phyloP scores from a whole-genome alignment of 352 stramenopile species.

The Globisporangium nodosum region DNA sequence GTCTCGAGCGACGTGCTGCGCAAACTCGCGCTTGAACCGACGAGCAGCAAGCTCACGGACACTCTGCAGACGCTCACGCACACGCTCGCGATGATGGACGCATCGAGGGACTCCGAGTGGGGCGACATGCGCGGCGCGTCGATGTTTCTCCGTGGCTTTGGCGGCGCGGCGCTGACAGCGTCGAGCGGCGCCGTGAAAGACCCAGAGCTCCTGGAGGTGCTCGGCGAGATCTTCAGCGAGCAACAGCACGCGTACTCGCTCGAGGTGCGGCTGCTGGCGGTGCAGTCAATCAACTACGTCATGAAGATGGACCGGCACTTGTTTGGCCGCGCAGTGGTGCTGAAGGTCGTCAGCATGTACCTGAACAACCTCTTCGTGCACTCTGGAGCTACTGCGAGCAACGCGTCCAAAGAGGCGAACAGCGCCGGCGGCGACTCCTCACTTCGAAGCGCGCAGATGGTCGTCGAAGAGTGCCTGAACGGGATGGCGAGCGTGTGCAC shows the following conservation, averaged over 20 bases:
- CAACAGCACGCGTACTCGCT: conserved; percentile 26
- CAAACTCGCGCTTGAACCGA: conserved; percentile 44
- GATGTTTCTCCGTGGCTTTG: conserved; percentile 59
- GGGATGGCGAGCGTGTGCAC: conserved; percentile 64
- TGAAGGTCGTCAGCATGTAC: conserved; percentile 53
- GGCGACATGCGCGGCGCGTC: conserved; percentile 38
- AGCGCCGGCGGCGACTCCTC: neutral
- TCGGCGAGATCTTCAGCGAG: conserved; percentile 48
- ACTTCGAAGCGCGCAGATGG: conserved; percentile 42
- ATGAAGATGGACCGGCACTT: conserved; percentile 76
- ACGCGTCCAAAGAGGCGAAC: neutral
- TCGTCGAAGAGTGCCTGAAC: conserved; percentile 78
- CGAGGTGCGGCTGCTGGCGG: conserved; percentile 50
- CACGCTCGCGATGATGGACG: conserved; percentile 82
- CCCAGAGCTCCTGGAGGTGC: conserved; percentile 41
- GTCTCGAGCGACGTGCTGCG: conserved; percentile 60
- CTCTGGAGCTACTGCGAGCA: conserved; percentile 17
- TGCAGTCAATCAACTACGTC: conserved; percentile 85
- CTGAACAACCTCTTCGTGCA: conserved; percentile 31
- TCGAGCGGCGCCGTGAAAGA: conserved; percentile 44
- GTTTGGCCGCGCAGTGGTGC: conserved; percentile 37
- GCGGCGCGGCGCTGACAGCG: conserved; percentile 11
- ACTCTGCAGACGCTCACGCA: conserved; percentile 77
- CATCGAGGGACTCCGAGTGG: conserved; percentile 70
- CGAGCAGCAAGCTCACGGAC: conserved; percentile 45